A percentile compares a stretch with the other conserved stretches of the same genome.
phyloP scores from a whole-genome alignment of 1,139 yeast species.

The Debaryomyces coudertii region DNA sequence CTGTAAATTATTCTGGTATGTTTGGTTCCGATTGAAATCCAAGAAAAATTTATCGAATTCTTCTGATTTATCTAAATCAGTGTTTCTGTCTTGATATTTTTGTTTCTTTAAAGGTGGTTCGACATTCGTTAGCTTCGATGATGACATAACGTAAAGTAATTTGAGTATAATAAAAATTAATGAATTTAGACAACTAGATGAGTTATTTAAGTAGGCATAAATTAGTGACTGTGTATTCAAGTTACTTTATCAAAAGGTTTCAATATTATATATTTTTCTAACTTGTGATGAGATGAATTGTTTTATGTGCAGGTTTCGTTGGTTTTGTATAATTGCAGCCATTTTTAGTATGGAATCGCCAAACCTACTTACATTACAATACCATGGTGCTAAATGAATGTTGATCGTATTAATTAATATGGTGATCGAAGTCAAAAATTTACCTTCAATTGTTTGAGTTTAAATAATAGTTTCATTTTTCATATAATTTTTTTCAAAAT shows the following conservation, averaged over 20 bases:
- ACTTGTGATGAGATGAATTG: not conserved
- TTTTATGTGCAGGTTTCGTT: not conserved
- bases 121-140: not conserved
- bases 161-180: not conserved
- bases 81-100: not conserved
- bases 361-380: too few species aligned
- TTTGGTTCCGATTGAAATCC: slow-evolving; percentile 1
- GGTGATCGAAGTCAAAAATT: too few species aligned
- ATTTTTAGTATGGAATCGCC: not conserved
- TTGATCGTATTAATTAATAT: too few species aligned
- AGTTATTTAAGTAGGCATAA: not conserved
- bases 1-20: not conserved
- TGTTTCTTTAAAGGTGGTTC: slow-evolving; percentile 9
- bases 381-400: too few species aligned
- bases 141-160: not conserved
- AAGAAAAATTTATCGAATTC: slow-evolving; percentile 8
- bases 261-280: not conserved
- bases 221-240: not conserved
- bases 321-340: slow-evolving; percentile 1
- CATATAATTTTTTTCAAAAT: too few species aligned
- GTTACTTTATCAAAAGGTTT: not conserved
- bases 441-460: too few species aligned
- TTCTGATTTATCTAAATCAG: slow-evolving; percentile 2
- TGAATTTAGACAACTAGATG: not conserved
- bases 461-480: too few species aligned